These are phyloP conservation scores for Micromonas pusilla DNA, from an alignment of 139 green algal species.

Conservation along the genomic window DNA sequence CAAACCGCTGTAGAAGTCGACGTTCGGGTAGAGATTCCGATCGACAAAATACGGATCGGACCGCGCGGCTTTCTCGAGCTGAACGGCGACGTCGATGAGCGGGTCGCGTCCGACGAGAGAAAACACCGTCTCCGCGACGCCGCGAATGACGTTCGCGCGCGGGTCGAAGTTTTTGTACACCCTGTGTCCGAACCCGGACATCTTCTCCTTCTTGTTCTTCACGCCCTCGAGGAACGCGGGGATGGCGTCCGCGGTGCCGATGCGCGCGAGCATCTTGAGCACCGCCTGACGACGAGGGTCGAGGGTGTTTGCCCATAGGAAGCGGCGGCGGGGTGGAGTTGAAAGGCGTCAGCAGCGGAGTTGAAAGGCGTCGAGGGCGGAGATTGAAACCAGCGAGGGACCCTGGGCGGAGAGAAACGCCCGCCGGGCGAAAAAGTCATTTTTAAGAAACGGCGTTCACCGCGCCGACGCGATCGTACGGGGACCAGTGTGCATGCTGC, in stretches of 20 bases:
- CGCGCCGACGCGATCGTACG: no score
- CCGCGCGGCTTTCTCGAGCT: conserved; percentile 69
- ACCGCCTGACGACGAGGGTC: no score
- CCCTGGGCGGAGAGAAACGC: no score
- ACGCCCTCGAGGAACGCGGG: conserved; percentile 61
- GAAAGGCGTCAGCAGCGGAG: no score
- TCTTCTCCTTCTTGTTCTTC: conserved; percentile 53
- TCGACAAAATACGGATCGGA: conserved; percentile 71
- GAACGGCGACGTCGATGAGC: conserved; percentile 88
- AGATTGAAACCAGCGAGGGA: no score
- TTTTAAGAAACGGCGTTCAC: no score
- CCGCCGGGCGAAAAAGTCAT: no score
- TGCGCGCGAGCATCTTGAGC: conserved; percentile 87
- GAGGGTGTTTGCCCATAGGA: no score
- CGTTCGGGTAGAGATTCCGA: conserved; percentile 98
- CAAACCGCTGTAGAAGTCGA: conserved; percentile 93
- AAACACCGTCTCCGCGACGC: conserved; percentile 77
- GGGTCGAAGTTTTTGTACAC: conserved; percentile 99
- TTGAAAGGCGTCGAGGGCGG: no score
- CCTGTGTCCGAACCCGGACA: conserved; percentile 95
- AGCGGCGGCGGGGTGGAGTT: no score
- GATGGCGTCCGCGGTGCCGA: conserved; percentile 73
- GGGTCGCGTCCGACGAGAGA: conserved; percentile 80
- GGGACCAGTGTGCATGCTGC: no score
- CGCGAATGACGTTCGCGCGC: conserved; percentile 58